Evolutionary conservation across 2,329 filamentous ascomycete genomes (phyloP), one percentile per base, ranked within the genome.

Genomic region (Lachnellula arida): DNA sequence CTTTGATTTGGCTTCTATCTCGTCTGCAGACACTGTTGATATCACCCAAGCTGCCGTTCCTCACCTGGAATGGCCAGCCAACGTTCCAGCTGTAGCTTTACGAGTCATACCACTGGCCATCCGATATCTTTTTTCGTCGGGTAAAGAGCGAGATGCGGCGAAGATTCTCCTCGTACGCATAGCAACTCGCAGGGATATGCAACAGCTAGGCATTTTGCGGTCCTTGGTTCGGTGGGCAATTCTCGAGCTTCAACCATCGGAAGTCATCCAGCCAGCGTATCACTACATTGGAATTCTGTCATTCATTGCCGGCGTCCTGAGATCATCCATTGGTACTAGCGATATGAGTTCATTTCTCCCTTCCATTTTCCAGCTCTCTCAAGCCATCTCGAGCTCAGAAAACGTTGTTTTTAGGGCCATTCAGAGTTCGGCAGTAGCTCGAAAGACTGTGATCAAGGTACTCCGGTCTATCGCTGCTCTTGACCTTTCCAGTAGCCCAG

Each of bases 111-210:
- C 84, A 0, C 71, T 96, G 25, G 89, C 86, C 6, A 75, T 91
- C 53, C 79, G 81, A 55, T 89, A 91, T 67, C 79, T 97, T 15
- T 76, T 81, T 5, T 84, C 82, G 0, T 81, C 93, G 0, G 91
- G 92, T 0, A 97, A 96, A 65, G 93, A 97, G 68, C 84, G 89
- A 55, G 90, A 94, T 71, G 91, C 91, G 9, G 92, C 94, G n/a
- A 91, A 87, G 57, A 79, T 83, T 2, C 77, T 97, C 23, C 77
- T 99, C 7, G 89, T 96, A 17, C 82, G 91, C 46, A 77, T 97
- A 46, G 83, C 86, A n/a, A 84, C 92, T 69, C 83, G 94, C 15
- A 84, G 83, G 47, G 94, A 99, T 70, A 96, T 97, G 90, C 89
- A 93, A 71, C 76, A 81, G 50, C 74, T 92, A 9, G 85, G 87